Evolutionary conservation across 164 flowering plant genomes (phyloP), one percentile per base, ranked within the genome.

Genomic region (Litsea cubeba): DNA sequence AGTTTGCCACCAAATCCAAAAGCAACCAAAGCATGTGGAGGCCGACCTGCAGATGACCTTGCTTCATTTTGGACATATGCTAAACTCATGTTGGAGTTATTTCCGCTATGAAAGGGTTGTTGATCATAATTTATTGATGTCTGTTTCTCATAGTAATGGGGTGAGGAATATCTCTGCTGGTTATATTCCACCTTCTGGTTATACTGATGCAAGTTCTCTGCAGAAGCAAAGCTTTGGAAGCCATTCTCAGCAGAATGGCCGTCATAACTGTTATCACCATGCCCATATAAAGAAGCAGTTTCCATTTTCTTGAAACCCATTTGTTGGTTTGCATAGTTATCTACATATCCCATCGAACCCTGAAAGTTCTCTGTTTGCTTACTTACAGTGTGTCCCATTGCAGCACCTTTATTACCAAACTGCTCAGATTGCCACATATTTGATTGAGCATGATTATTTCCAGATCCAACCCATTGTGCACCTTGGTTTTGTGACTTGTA

Each of bases 1-100:
- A 96, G 92, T 81, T 94, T 96, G 73, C 99, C 99, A 73, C 99
- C 99, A 87, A 96, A 96, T 17, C 99, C 99, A 86, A 96, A 96
- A 65, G 92, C 82, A 75, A 94, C 95, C 76, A 96, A 79, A 10
- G 99, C 91, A 89, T 94, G 98, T 2, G 93, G 87, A 76, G 99
- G 99, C 71, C 97, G 97, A 22, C 95, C 94, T 26, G 89, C 95
- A 50, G 98, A 87, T 73, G 97, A 88, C 74, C 95, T 90, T 71
- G 85, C 93, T 22, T 74, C 79, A 76, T 71, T 81, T 8, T 85
- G 75, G 77, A 78, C 78, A 80, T 77, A 76, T 58, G 89, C 76
- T 35, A 75, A 72, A 65, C 84, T 84, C 65, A 81, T 69, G 50
- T 22, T 64, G 32, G 75, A 67, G 23, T 70, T n/a, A 35, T 51